phyloP scores from a whole-genome alignment of 2,329 filamentous ascomycete species.

The Trichoderma gracile region DNA sequence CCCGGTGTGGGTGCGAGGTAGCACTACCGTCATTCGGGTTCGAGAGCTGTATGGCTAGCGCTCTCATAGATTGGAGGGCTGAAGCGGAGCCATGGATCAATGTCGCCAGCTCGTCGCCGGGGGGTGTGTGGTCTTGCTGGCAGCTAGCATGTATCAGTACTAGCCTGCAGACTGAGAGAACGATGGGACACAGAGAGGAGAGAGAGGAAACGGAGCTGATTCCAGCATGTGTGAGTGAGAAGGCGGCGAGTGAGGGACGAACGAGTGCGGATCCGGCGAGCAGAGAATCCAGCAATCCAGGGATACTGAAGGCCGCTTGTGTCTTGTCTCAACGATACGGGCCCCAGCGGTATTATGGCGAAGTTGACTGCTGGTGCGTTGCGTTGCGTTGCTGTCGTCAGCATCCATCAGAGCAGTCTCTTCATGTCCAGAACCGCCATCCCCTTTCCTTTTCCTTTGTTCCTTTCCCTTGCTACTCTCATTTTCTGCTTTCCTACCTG shows the following conservation, averaged over 20 bases:
- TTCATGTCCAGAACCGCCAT: no score
- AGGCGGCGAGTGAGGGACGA: no score
- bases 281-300: not conserved
- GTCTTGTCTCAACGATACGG: no score
- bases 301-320: conserved; percentile 10
- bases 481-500: not conserved
- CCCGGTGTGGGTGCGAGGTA: conserved; percentile 21
- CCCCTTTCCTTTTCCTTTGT: no score
- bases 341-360: no score
- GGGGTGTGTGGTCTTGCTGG: not conserved
- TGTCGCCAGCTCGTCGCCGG: conserved; percentile 8
- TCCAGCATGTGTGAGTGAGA: no score
- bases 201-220: conserved; percentile 2
- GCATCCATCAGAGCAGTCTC: no score
- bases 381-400: no score
- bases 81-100: conserved; percentile 34
- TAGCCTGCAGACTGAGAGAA: conserved; percentile 7
- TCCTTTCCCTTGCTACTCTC: no score
- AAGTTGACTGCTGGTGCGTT: no score
- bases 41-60: conserved; percentile 30
- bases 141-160: not conserved
- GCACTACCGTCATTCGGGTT: conserved; percentile 28
- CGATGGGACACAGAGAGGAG: not conserved
- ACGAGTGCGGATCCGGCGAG: no score
- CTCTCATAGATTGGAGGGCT: conserved; percentile 42